These are phyloP conservation scores for Meredithiella fracta DNA, from an alignment of 2,329 filamentous ascomycete genomes.

Conservation along the genomic window DNA sequence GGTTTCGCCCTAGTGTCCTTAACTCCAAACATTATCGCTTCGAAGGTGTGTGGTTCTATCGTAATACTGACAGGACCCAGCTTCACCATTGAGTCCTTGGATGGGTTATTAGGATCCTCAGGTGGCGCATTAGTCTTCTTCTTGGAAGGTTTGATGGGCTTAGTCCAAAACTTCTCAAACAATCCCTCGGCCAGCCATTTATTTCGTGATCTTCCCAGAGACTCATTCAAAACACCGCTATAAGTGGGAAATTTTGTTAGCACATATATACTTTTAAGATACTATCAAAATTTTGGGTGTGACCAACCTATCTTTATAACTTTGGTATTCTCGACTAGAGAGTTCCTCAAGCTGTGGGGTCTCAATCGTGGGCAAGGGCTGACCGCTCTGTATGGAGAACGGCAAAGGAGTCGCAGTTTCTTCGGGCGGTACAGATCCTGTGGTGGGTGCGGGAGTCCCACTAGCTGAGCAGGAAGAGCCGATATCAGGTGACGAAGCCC, in stretches of 20 bases:
- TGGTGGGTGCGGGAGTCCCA: conserved; percentile 31
- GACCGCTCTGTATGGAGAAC: conserved; percentile 44
- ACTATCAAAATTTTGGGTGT: background rate
- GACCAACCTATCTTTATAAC: conserved; percentile 50
- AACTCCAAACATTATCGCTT: conserved; percentile 56
- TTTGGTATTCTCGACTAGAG: conserved; percentile 51
- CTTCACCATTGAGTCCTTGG: conserved; percentile 55
- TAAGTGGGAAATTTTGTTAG: conserved; percentile 1
- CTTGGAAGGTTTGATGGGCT: conserved; percentile 51
- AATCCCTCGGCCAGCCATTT: conserved; percentile 57
- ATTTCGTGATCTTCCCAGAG: conserved; percentile 54
- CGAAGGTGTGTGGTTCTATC: conserved; percentile 65
- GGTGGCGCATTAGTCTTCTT: conserved; percentile 43
- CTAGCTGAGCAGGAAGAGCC: conserved; percentile 16
- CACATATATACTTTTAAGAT: conserved; percentile 8
- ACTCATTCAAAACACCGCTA: conserved; percentile 60
- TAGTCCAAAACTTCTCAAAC: conserved; percentile 65
- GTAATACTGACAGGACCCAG: conserved; percentile 58
- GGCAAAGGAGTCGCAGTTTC: conserved; percentile 34
- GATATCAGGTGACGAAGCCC: conserved; percentile 39
- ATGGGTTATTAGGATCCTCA: conserved; percentile 49
- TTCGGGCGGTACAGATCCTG: conserved; percentile 23
- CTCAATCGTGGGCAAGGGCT: conserved; percentile 55
- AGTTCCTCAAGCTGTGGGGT: conserved; percentile 49
- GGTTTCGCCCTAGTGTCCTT: conserved; percentile 39